Conservation (phyloP, 306 rosid species). For the Canavalia gladiata region DNA sequence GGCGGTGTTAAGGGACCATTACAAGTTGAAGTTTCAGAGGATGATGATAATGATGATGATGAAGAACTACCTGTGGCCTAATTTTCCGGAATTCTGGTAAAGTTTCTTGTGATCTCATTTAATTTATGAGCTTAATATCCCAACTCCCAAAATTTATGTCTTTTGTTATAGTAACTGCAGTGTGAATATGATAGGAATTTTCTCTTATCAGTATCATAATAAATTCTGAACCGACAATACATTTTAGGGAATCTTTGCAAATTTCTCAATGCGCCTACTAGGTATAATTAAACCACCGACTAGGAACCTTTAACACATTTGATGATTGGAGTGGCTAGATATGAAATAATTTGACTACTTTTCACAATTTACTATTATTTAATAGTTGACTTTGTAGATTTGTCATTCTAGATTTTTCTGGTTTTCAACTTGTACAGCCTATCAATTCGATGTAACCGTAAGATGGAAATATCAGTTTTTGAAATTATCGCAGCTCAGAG, state of each 20-base stretch:
- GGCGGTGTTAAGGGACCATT: constrained; percentile 81
- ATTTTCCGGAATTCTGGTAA: constrained; percentile 57
- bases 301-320: constrained; percentile 33
- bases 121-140: constrained; percentile 1
- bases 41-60: constrained; percentile 45
- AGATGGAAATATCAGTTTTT: not conserved
- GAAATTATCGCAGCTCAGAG: not conserved
- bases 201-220: not conserved
- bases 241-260: not conserved
- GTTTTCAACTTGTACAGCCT: not conserved
- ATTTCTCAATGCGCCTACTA: not conserved
- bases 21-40: constrained; percentile 56
- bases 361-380: constrained; percentile 10
- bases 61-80: constrained; percentile 45
- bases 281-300: not conserved
- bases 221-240: not conserved
- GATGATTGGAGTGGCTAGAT: constrained; percentile 7
- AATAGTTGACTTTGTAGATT: not conserved
- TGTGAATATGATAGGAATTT: not conserved
- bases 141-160: constrained; percentile 2
- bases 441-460: not conserved
- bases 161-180: constrained; percentile 8
- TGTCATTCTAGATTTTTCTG: not conserved
- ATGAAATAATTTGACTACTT: not conserved
- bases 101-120: constrained; percentile 35